Evolutionary conservation across 257 asterid species (phyloP), one percentile per base, ranked within the genome.

Genomic region (Echium plantagineum): DNA sequence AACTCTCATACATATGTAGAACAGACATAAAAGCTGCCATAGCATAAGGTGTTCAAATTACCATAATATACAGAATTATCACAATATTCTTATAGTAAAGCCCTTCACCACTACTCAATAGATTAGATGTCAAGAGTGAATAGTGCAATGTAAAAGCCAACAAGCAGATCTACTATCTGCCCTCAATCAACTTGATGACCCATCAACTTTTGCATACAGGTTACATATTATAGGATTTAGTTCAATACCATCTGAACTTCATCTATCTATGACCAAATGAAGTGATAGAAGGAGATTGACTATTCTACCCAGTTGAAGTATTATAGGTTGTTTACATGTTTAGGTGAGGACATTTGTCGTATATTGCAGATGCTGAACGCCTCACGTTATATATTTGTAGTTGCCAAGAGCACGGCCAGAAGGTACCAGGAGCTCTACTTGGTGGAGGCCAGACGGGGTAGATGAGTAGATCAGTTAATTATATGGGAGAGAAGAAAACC

Each of bases 11-110:
- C 94, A 86, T 49, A 81, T 93, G 99, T 66, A 93, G 84, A 65
- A 93, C 94, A 30, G 99, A 93, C 84, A 89, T 80, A 79, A 93
- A 93, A 57, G 99, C 99, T 93, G 94, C 58, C 72, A 81, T 10
- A 60, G 68, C 47, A 47, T 52, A 60, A 60, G 31, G 2, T 57
- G 57, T 8, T 55, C n/a, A 55, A 6, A 55, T 21, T 21, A 5
- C n/a, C 28, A 20, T 13, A 42, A 42, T 42, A n/a, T n/a, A 42
- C 12, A 10, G 6, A 35, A 35, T 35, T 35, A 35, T 35, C 47
- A 6, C 47, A 35, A 24, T 8, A 35, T 35, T 28, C 32, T 28
- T 28, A 2, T 28, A 28, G 9, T 7, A 10, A 35, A 3, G 12
- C 17, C 17, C 16, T 12, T 42, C 10, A 42, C 49, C 2, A 42